These are phyloP conservation scores for Sporothrix euskadiensis DNA, from an alignment of 2,329 filamentous ascomycete species.

Conservation along the genomic window DNA sequence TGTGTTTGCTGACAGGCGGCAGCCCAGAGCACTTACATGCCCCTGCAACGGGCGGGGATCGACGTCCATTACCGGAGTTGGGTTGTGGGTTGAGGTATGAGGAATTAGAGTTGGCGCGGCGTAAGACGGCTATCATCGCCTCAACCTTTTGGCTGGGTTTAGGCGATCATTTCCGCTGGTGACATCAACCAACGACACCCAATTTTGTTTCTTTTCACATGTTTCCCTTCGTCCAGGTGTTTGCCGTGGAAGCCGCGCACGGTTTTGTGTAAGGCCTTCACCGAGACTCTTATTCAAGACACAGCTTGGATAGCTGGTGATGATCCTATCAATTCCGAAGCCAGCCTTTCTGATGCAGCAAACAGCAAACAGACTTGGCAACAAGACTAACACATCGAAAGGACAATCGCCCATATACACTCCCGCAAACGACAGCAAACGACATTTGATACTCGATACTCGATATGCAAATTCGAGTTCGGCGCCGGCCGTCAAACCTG, in stretches of 20 bases:
- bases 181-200: not conserved
- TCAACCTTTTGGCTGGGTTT: not conserved
- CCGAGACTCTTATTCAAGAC: not conserved
- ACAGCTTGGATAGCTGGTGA: not conserved
- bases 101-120: not conserved
- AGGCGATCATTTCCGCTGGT: too few relatives aligned
- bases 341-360: not conserved
- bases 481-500: not conserved
- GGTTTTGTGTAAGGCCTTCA: not conserved
- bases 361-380: not conserved
- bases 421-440: too few relatives aligned
- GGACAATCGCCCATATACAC: not conserved
- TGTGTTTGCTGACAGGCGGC: not conserved
- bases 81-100: too few relatives aligned
- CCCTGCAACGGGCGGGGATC: not conserved
- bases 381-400: not conserved
- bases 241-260: not conserved
- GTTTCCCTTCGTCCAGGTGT: not conserved
- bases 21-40: not conserved
- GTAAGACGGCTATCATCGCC: slow-evolving; percentile 20
- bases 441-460: not conserved
- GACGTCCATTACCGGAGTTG: not conserved
- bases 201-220: not conserved
- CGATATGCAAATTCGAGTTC: not conserved
- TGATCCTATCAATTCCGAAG: not conserved